phyloP scores from a whole-genome alignment of 805 yeast genomes.

The Cyberlindnera misumaiensis region DNA sequence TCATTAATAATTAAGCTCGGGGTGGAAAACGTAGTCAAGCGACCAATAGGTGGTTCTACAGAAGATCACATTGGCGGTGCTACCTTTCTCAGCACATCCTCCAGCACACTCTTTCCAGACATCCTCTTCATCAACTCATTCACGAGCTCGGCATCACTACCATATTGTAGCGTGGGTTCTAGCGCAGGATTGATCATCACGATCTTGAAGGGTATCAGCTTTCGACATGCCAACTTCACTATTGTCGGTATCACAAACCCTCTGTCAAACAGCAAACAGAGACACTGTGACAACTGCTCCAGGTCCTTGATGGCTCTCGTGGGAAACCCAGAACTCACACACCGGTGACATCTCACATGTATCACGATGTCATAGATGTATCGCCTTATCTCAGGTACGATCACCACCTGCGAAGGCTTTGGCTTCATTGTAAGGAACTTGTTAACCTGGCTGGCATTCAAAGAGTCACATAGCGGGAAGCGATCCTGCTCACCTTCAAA shows the following conservation, averaged over 20 bases:
- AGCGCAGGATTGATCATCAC: constrained; percentile 31
- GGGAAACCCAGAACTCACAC: constrained; percentile 46
- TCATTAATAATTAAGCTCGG: background rate
- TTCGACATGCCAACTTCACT: constrained; percentile 42
- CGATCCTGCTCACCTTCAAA: constrained; percentile 11
- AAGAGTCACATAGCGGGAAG: background rate
- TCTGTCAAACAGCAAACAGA: constrained; percentile 36
- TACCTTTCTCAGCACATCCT: constrained; percentile 43
- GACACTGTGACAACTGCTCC: constrained; percentile 29
- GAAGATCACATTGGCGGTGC: constrained; percentile 40
- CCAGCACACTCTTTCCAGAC: constrained; percentile 42
- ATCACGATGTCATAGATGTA: constrained; percentile 53
- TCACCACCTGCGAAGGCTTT: constrained; percentile 7
- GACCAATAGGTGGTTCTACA: no score
- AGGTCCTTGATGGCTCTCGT: constrained; percentile 39
- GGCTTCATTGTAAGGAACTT: background rate
- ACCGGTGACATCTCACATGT: constrained; percentile 46
- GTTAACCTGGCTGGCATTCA: constrained; percentile 1
- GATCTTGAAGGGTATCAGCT: constrained; percentile 42
- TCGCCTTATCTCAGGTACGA: constrained; percentile 43
- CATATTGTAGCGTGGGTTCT: constrained; percentile 50
- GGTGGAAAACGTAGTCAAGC: no score
- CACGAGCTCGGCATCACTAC: constrained; percentile 42
- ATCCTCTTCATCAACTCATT: constrained; percentile 36
- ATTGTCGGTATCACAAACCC: constrained; percentile 46